Base-by-base conservation (phyloP, 2,329 filamentous ascomycete species). In the Stachybotrys chlorohalonatus region DNA sequence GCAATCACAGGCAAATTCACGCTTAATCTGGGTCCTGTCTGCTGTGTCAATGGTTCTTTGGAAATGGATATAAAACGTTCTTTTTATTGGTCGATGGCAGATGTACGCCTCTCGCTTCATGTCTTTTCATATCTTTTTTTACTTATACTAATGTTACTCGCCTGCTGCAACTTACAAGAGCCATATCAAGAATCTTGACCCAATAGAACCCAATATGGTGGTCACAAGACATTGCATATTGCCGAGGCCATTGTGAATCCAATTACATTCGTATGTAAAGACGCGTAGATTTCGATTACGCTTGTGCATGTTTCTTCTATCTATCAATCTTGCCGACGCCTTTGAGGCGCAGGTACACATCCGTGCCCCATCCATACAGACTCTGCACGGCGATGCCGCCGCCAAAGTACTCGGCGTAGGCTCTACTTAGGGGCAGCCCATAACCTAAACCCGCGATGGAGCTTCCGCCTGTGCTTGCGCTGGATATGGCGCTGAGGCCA, bases 361-460 rank as follows among this genome's bases (percentile, higher is more conserved):
- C 84, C 6, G 82, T 84, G 5, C 83, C 94, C 94, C 94, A 99
- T 5, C 94, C 93, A 75, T 90, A 94, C 50, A 97, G 72, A 68
- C 90, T 96, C 77, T 99, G 93, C n/a, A 99, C 86, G 5, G 86
- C 86, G 56, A 99, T 94, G 3, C 92, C 92, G 1, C 94, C 94
- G 2, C 94, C 94, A 75, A 99, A 99, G 65, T 97, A 99, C 74
- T 99, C 93, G 1, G 94, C 94, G 66, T 99, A 99, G 0, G 94
- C 93, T 58, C 94, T 81, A 53, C 91, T 91, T 24, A 99, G 73
- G 1, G 94, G 94, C 58, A 99, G 68, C 0, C 94, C 94, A 68
- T 99, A 99, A 1, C 94, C 94, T 51, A 99, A 72, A 0, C 94
- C 94, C 0, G 94, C 94, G 56, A 99, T 95, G 49, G 89, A 93